Evolutionary conservation across 805 yeast species (phyloP).

Genomic region (Saccharomycopsis babjevae): DNA sequence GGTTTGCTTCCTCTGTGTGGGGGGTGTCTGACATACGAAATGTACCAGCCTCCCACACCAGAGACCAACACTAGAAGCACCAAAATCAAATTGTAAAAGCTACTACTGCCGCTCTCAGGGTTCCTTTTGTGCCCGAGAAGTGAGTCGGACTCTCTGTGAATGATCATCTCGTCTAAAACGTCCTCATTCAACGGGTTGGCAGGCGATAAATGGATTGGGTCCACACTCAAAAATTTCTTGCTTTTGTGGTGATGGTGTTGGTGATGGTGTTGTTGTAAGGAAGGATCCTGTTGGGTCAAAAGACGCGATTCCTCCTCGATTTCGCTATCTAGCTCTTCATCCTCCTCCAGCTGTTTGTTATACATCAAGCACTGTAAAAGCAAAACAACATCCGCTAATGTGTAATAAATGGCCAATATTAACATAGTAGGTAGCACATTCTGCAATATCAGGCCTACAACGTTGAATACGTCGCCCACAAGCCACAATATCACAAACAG

Average conservation of each 20-base stretch:
- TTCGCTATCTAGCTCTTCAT: background rate
- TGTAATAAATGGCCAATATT: slow-evolving; percentile 83
- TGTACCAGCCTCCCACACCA: slow-evolving; percentile 83
- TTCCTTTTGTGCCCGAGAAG: background rate
- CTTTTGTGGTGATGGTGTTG: slow-evolving; percentile 24
- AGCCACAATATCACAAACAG: slow-evolving; percentile 86
- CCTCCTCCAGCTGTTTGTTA: slow-evolving; percentile 25
- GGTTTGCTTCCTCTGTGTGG: slow-evolving; percentile 17
- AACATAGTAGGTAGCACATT: slow-evolving; percentile 92
- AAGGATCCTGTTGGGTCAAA: background rate
- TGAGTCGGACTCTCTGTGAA: slow-evolving; percentile 11
- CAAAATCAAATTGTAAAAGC: slow-evolving; percentile 28
- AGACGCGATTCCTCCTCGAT: background rate
- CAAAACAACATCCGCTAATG: slow-evolving; percentile 79
- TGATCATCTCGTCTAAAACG: slow-evolving; percentile 47
- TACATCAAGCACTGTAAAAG: slow-evolving; percentile 77
- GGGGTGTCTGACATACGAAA: slow-evolving; percentile 44
- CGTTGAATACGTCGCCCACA: slow-evolving; percentile 88
- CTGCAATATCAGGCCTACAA: slow-evolving; percentile 82
- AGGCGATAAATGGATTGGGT: slow-evolving; percentile 74
- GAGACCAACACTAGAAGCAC: slow-evolving; percentile 55
- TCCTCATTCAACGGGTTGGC: slow-evolving; percentile 76
- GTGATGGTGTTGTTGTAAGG: background rate
- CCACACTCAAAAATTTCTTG: slow-evolving; percentile 30
- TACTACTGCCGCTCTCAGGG: background rate